Evolutionary conservation across 2,329 filamentous ascomycete genomes (phyloP), one percentile per base, ranked within the genome.

Genomic region (Orbilia oligospora): DNA sequence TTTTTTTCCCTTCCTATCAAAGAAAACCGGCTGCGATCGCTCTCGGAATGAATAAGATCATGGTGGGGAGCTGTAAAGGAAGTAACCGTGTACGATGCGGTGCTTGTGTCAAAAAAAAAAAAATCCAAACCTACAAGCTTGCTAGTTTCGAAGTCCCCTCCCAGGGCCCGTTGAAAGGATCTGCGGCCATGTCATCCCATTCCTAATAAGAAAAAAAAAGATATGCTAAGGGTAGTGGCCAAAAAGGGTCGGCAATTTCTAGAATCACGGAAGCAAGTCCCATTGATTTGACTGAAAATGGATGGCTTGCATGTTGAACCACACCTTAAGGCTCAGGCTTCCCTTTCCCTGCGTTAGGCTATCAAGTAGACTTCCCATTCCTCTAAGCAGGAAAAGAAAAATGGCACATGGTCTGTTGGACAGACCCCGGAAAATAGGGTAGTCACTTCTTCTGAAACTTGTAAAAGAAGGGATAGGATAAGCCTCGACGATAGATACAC

Each of bases 11-110:
- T 58, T 58, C 67, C 66, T 66, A 71, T 66, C 58, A 70, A 76
- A 76, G 72, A 71, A 70, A 56, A 61, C 36, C 48, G 56, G 72
- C 72, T 56, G 66, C 49, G 33, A 67, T 66, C 66, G 38, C 46
- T 51, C 56, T 65, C 27, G 48, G 66, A 76, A 66, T 70, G 72
- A 33, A 70, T 58, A 22, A 18, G 20, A 51, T 70, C 48, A 67
- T 71, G 51, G 72, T 71, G 72, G 66, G 55, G 55, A 65, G 38
- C 58, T 30, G 48, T 66, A 76, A 76, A 71, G 65, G 72, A 76
- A 70, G 66, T 76, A 76, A 76, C 72, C 56, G 41, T 58, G 72
- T 71, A 76, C 72, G 69, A 76, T 76, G 72, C 72, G 27, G 72
- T 76, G 66, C 72, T 76, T 76, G 72, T 76, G 72, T 76, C 65